phyloP scores from a whole-genome alignment of 2,329 filamentous ascomycete genomes.

The Aspergillus sp. region DNA sequence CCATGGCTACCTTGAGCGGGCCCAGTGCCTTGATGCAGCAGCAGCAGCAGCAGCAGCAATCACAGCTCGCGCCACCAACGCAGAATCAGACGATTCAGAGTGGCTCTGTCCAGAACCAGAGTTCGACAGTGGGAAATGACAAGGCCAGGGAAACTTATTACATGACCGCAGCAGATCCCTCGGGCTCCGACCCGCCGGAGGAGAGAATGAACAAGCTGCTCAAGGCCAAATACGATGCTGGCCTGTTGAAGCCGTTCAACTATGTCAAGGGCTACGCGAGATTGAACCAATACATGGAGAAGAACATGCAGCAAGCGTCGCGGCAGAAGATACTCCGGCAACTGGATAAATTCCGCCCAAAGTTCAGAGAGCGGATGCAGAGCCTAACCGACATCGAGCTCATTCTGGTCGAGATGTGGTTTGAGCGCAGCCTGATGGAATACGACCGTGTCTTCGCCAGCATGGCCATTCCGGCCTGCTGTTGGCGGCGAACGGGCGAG shows the following conservation, averaged over 20 bases:
- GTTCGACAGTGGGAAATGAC: conserved; percentile 55
- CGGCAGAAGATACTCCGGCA: conserved; percentile 88
- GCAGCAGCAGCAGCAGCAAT: too few species aligned
- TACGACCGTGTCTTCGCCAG: conserved; percentile 97
- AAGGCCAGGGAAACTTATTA: conserved; percentile 75
- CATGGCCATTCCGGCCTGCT: conserved; percentile 97
- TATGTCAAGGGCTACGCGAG: conserved; percentile 94
- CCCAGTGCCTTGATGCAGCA: conserved; percentile 23
- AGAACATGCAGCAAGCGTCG: conserved; percentile 69
- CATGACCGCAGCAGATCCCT: conserved; percentile 90
- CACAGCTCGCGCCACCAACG: conserved; percentile 25
- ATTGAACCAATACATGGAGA: conserved; percentile 83
- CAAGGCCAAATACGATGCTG: conserved; percentile 91
- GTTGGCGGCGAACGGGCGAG: conserved; percentile 92
- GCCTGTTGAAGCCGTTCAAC: conserved; percentile 91
- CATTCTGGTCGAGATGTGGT: conserved; percentile 97
- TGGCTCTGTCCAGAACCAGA: conserved; percentile 52
- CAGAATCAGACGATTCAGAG: conserved; percentile 27
- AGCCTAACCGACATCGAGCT: conserved; percentile 87
- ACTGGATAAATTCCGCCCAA: conserved; percentile 84
- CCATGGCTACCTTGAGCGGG: conserved; percentile 28
- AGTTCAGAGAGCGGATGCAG: conserved; percentile 92
- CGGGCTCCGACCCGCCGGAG: conserved; percentile 75
- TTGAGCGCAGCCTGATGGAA: conserved; percentile 91
- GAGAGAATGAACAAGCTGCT: conserved; percentile 92